A percentile compares a stretch with the other conserved stretches of the same genome.
These are phyloP conservation scores for Acanthochlamys bracteata DNA, from an alignment of 106 monocot genomes.

Conservation along the genomic window DNA sequence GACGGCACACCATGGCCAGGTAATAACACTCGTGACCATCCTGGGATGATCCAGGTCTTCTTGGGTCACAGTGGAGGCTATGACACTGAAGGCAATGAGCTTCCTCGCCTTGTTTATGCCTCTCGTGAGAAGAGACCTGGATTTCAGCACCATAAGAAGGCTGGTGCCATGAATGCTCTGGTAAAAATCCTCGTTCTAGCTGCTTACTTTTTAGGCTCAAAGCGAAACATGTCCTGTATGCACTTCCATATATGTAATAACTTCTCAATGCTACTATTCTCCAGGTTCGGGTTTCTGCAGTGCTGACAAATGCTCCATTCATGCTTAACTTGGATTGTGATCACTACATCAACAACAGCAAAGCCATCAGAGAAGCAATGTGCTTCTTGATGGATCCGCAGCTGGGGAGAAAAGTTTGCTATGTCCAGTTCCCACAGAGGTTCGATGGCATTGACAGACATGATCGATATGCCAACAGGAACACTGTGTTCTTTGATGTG, in stretches of 20 bases:
- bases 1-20: constrained; percentile 94
- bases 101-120: constrained; percentile 91
- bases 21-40: constrained; percentile 93
- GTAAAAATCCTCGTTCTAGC: constrained; percentile 25
- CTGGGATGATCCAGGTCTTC: constrained; percentile 99
- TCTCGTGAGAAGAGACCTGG: constrained; percentile 97
- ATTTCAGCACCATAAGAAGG: constrained; percentile 98
- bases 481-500: constrained; percentile 96
- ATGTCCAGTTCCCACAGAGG: constrained; percentile 94
- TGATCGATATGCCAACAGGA: constrained; percentile 92
- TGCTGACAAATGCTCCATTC: constrained; percentile 96
- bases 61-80: constrained; percentile 87
- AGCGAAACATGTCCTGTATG: no score
- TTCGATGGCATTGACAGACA: constrained; percentile 84
- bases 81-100: constrained; percentile 85
- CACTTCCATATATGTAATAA: no score
- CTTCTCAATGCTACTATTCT: background rate
- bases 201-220: no score
- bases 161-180: constrained; percentile 96
- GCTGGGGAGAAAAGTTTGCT: constrained; percentile 73
- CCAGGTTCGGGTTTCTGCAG: constrained; percentile 82
- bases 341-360: constrained; percentile 97
- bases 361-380: constrained; percentile 89
- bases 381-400: constrained; percentile 98
- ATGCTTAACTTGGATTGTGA: constrained; percentile 95